A percentile compares a stretch with the other conserved stretches of the same genome.
Evolutionary conservation across 495 filamentous ascomycete genomes (phyloP).

Genomic region (Entonaema liquescens): DNA sequence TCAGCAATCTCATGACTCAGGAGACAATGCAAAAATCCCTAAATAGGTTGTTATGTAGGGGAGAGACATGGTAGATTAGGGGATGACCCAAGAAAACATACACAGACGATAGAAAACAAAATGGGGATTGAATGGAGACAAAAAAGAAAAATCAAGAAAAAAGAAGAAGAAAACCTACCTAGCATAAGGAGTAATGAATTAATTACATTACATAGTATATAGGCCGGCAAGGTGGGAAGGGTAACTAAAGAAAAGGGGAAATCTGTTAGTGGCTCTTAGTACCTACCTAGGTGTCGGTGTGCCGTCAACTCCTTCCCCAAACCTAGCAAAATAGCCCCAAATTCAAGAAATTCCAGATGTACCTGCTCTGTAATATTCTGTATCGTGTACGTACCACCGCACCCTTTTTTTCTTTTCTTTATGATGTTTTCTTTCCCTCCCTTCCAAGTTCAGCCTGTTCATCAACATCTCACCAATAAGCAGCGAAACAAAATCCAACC

Average conservation of each 20-base stretch:
- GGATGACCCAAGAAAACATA: neutral
- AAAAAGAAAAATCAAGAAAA: conserved; percentile 3
- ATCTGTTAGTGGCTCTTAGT: conserved; percentile 25
- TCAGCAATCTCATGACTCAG: neutral
- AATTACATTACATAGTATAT: no score
- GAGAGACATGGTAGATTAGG: neutral
- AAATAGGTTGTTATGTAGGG: neutral
- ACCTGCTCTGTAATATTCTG: no score
- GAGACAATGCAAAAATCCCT: neutral
- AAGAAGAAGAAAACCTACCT: neutral
- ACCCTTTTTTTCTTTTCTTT: no score
- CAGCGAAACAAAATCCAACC: conserved; percentile 14
- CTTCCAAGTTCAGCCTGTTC: conserved; percentile 38
- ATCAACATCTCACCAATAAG: conserved; percentile 33
- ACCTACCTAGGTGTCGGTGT: conserved; percentile 27
- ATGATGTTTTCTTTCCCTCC: neutral
- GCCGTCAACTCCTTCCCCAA: conserved; percentile 31
- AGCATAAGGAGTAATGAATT: no score
- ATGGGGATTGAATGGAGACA: no score
- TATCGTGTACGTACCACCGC: no score
- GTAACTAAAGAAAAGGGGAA: conserved; percentile 10
- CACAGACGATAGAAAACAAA: neutral
- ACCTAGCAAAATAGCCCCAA: neutral
- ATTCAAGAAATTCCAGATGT: neutral
- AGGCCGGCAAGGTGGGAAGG: neutral